Evolutionary conservation across 2,329 filamentous ascomycete genomes (phyloP).

Genomic region (Trichoderma afroharzianum): DNA sequence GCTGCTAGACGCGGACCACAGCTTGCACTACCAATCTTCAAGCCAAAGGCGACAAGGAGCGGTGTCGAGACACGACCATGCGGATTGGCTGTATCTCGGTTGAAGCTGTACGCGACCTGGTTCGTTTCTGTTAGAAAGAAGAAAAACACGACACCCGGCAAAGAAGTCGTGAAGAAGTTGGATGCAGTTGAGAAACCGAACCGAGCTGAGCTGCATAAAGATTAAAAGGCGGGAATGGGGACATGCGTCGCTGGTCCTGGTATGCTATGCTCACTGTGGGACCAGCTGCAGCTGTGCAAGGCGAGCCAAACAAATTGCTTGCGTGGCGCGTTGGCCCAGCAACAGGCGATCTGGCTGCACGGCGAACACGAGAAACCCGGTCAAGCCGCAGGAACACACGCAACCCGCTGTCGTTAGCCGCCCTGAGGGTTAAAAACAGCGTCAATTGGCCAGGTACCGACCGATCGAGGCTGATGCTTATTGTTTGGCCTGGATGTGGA

Average conservation of each 20-base stretch:
- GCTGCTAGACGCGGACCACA: neutral
- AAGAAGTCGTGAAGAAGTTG: neutral
- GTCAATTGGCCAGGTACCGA: conserved; percentile 5
- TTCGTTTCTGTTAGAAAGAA: neutral
- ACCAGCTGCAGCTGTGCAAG: conserved; percentile 6
- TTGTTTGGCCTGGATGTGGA: neutral
- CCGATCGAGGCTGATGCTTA: conserved; percentile 17
- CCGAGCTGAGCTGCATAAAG: conserved; percentile 1
- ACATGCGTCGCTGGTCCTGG: neutral
- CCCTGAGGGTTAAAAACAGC: neutral
- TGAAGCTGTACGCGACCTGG: neutral
- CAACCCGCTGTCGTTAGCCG: conserved; percentile 1
- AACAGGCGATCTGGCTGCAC: conserved; percentile 3
- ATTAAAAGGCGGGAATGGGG: conserved; percentile 10
- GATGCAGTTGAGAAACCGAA: neutral
- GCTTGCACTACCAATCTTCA: conserved; percentile 8
- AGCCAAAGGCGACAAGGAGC: neutral
- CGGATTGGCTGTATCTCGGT: neutral
- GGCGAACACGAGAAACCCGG: conserved; percentile 1
- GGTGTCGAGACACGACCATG: conserved; percentile 6
- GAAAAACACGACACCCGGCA: neutral
- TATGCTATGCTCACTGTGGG: conserved; percentile 4
- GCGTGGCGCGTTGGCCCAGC: conserved; percentile 16
- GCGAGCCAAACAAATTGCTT: conserved; percentile 13
- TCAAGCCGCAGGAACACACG: conserved; percentile 13